These are phyloP conservation scores for Colletotrichum sp. DNA, from an alignment of 2,329 filamentous ascomycete species.

Conservation along the genomic window DNA sequence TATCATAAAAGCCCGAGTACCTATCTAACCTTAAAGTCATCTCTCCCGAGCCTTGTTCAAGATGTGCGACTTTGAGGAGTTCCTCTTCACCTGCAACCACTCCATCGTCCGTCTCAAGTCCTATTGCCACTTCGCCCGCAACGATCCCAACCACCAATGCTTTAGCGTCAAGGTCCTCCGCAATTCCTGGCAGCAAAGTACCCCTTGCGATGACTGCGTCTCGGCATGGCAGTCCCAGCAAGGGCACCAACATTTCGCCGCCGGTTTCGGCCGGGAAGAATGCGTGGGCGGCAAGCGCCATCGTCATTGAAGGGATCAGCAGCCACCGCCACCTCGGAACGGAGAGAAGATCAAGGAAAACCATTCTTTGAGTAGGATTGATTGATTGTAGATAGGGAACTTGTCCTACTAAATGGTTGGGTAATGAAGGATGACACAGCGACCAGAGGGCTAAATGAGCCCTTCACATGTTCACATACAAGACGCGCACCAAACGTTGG, in stretches of 20 bases:
- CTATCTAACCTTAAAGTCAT: background rate
- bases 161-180: conserved; percentile 70
- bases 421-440: background rate
- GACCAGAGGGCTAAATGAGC: background rate
- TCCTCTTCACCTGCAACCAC: conserved; percentile 71
- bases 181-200: conserved; percentile 61
- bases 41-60: conserved; percentile 22
- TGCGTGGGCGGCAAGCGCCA: background rate
- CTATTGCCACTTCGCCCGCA: conserved; percentile 78
- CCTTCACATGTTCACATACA: background rate
- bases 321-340: background rate
- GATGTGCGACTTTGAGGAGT: conserved; percentile 77
- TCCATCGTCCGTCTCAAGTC: conserved; percentile 63
- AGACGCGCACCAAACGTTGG: background rate
- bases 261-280: background rate
- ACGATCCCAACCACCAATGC: conserved; percentile 73
- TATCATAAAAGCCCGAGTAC: background rate
- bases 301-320: background rate
- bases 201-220: conserved; percentile 56
- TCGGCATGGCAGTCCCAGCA: conserved; percentile 19
- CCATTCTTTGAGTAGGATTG: background rate
- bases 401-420: background rate
- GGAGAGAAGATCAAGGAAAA: background rate
- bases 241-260: background rate
- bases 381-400: background rate